Percentiles rank a stretch among this genome's conserved stretches.
Evolutionary conservation across 1,139 yeast genomes (phyloP).

Genomic region (Nakaseomyces bracarensis): DNA sequence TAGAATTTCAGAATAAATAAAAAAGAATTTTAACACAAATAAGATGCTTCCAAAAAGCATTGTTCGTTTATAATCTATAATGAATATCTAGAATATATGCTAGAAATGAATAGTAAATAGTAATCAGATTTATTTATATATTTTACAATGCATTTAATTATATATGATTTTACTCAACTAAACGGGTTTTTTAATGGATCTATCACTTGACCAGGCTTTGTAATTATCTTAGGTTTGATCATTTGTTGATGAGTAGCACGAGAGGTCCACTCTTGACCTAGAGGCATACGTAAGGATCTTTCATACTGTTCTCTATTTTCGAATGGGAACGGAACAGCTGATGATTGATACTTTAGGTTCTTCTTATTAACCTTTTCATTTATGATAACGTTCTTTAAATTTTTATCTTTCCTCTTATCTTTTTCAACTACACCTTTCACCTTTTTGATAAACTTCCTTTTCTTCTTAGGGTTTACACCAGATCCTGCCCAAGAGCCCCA

Average conservation of each 20-base stretch:
- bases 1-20: neutral
- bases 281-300: constrained; percentile 87
- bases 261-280: constrained; percentile 95
- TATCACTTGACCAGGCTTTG: constrained; percentile 82
- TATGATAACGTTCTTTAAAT: constrained; percentile 71
- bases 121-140: too few species aligned
- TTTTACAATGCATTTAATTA: constrained; percentile 2
- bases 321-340: constrained; percentile 86
- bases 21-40: constrained; percentile 3
- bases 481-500: constrained; percentile 89
- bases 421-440: constrained; percentile 64
- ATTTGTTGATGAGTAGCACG: constrained; percentile 78
- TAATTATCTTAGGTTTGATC: constrained; percentile 80
- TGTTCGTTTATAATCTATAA: too few species aligned
- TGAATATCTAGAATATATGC: too few species aligned
- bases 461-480: constrained; percentile 41
- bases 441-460: constrained; percentile 59
- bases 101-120: too few species aligned
- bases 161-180: constrained; percentile 21
- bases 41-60: too few species aligned
- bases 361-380: constrained; percentile 83
- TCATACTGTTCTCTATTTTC: constrained; percentile 93
- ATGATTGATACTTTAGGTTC: constrained; percentile 74
- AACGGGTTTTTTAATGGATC: constrained; percentile 63
- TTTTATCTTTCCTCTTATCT: constrained; percentile 69